These are phyloP conservation scores for Hemileia vastatrix DNA, from an alignment of 1,284 basidiomycete genomes.

Conservation along the genomic window DNA sequence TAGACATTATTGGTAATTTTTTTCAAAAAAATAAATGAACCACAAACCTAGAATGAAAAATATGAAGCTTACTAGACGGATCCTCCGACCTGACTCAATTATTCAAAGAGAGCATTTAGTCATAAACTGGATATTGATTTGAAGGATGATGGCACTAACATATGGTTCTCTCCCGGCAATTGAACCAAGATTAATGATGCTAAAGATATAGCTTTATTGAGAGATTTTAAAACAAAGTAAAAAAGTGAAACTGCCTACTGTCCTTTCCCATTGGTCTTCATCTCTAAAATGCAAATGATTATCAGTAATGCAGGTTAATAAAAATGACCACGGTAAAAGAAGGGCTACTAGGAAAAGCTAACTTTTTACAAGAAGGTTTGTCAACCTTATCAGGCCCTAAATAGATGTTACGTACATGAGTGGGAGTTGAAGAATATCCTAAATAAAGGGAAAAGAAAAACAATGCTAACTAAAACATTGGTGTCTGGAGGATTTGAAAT, in stretches of 20 bases:
- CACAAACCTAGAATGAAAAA: neutral
- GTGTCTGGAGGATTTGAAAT: constrained; percentile 2
- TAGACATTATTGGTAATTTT: constrained; percentile 45
- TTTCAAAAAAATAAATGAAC: constrained; percentile 42
- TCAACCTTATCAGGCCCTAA: constrained; percentile 14
- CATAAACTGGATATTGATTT: constrained; percentile 36
- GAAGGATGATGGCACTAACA: too few species aligned
- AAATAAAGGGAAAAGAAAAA: neutral
- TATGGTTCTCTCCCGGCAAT: constrained; percentile 87
- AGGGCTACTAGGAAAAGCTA: neutral
- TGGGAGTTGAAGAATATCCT: too few species aligned
- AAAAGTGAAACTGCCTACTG: constrained; percentile 48
- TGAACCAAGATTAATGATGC: constrained; percentile 86
- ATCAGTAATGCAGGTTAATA: neutral
- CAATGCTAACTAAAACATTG: constrained; percentile 12
- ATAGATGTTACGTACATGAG: too few species aligned
- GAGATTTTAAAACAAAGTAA: neutral
- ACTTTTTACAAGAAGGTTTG: constrained; percentile 21
- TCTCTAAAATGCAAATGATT: constrained; percentile 52
- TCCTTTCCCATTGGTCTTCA: constrained; percentile 75
- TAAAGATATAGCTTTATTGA: neutral
- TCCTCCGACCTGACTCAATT: too few species aligned
- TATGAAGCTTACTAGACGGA: constrained; percentile 49
- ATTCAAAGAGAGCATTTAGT: too few species aligned
- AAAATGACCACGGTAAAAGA: neutral